Evolutionary conservation across 2,329 filamentous ascomycete genomes (phyloP).

Genomic region (Botrytis pseudocinerea): DNA sequence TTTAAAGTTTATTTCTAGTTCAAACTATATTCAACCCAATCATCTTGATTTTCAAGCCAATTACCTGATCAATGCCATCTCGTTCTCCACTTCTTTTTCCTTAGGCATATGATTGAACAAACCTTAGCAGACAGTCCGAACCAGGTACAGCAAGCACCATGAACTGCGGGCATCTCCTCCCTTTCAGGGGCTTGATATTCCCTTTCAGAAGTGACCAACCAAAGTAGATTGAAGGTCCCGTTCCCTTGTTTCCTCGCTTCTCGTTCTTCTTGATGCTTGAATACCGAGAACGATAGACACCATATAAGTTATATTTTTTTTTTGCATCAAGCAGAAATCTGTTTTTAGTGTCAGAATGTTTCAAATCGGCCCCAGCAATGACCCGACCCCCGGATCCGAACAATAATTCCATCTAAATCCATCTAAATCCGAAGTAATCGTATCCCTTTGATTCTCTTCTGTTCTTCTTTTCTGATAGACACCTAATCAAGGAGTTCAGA

Average conservation of each 20-base stretch:
- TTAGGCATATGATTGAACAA: background rate
- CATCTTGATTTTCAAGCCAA: background rate
- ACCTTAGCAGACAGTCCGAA: background rate
- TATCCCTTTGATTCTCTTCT: background rate
- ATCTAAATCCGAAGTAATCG: background rate
- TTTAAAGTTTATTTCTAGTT: background rate
- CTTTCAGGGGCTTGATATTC: background rate
- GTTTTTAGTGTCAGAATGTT: too few relatives aligned
- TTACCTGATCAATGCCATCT: background rate
- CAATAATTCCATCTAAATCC: background rate
- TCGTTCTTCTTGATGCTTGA: background rate
- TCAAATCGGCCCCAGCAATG: too few relatives aligned
- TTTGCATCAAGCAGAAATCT: too few relatives aligned
- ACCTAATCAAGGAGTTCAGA: background rate
- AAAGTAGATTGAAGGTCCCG: background rate
- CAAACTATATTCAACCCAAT: background rate
- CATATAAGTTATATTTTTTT: too few relatives aligned
- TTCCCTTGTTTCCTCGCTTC: background rate
- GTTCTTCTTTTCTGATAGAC: background rate
- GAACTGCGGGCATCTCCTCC: background rate
- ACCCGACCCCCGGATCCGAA: conserved; percentile 4
- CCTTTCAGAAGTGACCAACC: background rate
- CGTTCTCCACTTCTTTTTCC: background rate
- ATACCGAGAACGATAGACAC: too few relatives aligned
- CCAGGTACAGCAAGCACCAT: background rate